Conservation (phyloP, 345 rosid genomes). For the Citrus hindsii region DNA sequence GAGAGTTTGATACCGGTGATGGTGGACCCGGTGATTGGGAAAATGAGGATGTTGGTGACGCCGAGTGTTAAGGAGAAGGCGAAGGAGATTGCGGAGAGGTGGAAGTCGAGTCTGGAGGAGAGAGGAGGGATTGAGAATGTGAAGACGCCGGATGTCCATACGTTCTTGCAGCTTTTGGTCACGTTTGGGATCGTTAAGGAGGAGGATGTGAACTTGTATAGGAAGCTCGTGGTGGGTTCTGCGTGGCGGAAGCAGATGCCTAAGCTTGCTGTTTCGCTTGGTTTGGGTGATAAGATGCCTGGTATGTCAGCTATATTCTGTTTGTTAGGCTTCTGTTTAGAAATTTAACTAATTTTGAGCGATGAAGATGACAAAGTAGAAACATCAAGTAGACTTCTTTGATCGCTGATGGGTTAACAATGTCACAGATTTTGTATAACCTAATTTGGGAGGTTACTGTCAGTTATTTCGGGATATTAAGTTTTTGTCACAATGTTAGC, state of each 20-base stretch:
- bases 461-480: neutral
- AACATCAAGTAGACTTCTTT: neutral
- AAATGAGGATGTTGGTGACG: conserved; percentile 69
- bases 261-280: conserved; percentile 90
- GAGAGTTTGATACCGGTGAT: conserved; percentile 87
- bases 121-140: conserved; percentile 91
- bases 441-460: neutral
- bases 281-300: conserved; percentile 89
- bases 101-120: conserved; percentile 92
- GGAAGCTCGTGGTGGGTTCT: conserved; percentile 92
- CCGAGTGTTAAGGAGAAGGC: conserved; percentile 72
- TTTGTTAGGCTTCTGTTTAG: neutral
- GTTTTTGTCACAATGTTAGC: neutral
- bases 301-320: conserved; percentile 42
- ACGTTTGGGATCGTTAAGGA: conserved; percentile 86
- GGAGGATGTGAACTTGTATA: conserved; percentile 68
- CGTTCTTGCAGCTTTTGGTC: conserved; percentile 93
- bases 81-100: conserved; percentile 74
- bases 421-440: neutral
- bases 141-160: conserved; percentile 94
- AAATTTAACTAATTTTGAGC: neutral
- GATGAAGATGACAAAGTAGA: neutral
- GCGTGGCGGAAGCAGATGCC: conserved; percentile 99
- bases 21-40: conserved; percentile 90
- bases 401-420: neutral